Conservation (phyloP, 2,329 filamentous ascomycete species). For the Arthrobotrys conoides region DNA sequence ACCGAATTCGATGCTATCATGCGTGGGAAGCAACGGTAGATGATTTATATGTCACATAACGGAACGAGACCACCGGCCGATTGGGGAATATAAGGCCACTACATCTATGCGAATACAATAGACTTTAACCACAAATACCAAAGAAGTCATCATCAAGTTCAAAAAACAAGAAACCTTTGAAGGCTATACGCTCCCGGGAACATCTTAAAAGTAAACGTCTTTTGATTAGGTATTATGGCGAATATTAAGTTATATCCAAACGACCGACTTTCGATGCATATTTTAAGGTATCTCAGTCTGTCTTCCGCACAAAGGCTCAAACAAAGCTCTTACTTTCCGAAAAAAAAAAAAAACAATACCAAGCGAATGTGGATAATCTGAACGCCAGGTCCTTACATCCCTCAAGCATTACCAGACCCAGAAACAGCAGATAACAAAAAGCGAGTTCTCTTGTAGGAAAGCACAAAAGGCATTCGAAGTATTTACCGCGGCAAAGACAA, state of each 20-base stretch:
- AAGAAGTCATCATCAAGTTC: neutral
- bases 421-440: constrained; percentile 22
- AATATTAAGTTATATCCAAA: constrained; percentile 27
- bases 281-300: constrained; percentile 40
- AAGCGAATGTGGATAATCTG: constrained; percentile 43
- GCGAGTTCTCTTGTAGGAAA: neutral
- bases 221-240: constrained; percentile 56
- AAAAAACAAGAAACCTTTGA: no score
- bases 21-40: constrained; percentile 78
- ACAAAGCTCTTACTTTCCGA: constrained; percentile 8
- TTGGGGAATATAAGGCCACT: neutral
- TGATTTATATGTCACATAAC: neutral
- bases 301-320: constrained; percentile 27
- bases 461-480: neutral
- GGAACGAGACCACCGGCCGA: neutral
- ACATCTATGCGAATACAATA: constrained; percentile 8
- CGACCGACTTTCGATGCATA: constrained; percentile 20
- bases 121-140: neutral
- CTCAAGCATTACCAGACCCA: constrained; percentile 45
- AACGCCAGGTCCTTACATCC: constrained; percentile 44
- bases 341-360: constrained; percentile 5
- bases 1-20: constrained; percentile 90
- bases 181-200: no score
- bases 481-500: constrained; percentile 11
- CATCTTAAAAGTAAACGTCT: neutral